Base-by-base conservation (phyloP, 768 basidiomycete genomes). In the Leccinellum rugosiceps region DNA sequence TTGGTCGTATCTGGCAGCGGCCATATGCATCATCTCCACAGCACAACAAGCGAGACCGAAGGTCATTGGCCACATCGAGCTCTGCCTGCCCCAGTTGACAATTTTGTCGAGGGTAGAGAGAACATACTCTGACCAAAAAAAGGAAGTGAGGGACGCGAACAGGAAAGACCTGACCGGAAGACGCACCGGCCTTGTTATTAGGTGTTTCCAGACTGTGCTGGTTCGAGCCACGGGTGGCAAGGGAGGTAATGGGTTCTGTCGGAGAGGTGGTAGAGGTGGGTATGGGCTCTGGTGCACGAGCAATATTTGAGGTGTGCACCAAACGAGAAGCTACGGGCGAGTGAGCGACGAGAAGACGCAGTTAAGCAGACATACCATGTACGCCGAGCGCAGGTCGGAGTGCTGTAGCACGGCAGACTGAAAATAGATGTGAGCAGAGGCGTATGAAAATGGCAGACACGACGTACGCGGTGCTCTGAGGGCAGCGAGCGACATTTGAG, bases 11-110 rank as follows among this genome's bases (percentile, higher is more conserved):
- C 97, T 87, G 17, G 97, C 92, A 43, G 97, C 95, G 50, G 97
- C 97, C 94, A 98, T 96, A 78, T 99, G 97, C 95, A 97, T 98
- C 90, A 93, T 92, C 78, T 99, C 97, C 31, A 99, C 97, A 23
- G 97, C 97, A 74, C 97, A 99, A 74, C 97, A 99, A 5, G 97
- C 97, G 52, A 99, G 84, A 76, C 96, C 93, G 73, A 91, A 95
- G 50, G 95, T 98, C 95, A 98, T 98, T 10, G 97, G 97, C 97
- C 97, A 98, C 86, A 98, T 96, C 41, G 94, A 96, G 57, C 96
- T 88, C 76, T 98, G 96, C 53, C 95, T 79, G 9, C 89, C 96
- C 97, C 97, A 98, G 73, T 98, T 98, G 66, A 88, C 88, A 17
- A 98, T 81, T 76, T 98, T 98, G 79, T 99, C 97, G 54, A 97